phyloP scores from a whole-genome alignment of 441 rosid species.

The Populus hybrid region DNA sequence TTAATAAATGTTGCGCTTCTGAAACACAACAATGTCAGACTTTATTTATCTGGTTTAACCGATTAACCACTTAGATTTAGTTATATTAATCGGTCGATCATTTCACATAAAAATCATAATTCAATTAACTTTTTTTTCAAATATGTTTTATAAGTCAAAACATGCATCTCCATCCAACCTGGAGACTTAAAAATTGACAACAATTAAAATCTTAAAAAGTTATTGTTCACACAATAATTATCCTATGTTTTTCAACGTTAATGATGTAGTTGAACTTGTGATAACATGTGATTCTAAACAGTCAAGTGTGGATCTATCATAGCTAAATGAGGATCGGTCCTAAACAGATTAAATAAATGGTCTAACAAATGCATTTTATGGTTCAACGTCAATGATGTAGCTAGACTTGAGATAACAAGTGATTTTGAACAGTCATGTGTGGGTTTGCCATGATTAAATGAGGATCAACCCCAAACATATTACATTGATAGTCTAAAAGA shows the following conservation, averaged over 20 bases:
- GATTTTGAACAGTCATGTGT: fast-evolving
- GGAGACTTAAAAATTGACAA: fast-evolving
- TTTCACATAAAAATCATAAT: too few relatives aligned
- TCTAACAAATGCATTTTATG: too few relatives aligned
- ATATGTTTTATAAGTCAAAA: too few relatives aligned
- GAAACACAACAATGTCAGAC: fast-evolving
- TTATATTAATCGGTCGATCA: fast-evolving
- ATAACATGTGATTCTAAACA: too few relatives aligned
- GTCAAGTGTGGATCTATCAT: fast-evolving
- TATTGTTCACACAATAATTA: fast-evolving
- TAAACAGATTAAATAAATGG: fast-evolving
- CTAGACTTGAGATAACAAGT: fast-evolving
- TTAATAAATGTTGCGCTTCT: fast-evolving
- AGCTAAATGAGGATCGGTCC: fast-evolving
- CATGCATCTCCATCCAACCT: too few relatives aligned
- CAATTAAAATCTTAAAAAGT: too few relatives aligned
- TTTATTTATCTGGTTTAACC: fast-evolving
- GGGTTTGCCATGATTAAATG: fast-evolving
- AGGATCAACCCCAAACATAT: too few relatives aligned
- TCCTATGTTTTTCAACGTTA: too few relatives aligned
- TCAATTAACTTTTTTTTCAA: fast-evolving
- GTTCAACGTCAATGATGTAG: too few relatives aligned
- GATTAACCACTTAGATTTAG: fast-evolving
- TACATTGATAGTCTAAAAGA: too few relatives aligned
- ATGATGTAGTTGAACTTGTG: too few relatives aligned